Evolutionary conservation across 306 rosid genomes (phyloP), one percentile per base, ranked within the genome.

Genomic region (Medicago ruthenica): DNA sequence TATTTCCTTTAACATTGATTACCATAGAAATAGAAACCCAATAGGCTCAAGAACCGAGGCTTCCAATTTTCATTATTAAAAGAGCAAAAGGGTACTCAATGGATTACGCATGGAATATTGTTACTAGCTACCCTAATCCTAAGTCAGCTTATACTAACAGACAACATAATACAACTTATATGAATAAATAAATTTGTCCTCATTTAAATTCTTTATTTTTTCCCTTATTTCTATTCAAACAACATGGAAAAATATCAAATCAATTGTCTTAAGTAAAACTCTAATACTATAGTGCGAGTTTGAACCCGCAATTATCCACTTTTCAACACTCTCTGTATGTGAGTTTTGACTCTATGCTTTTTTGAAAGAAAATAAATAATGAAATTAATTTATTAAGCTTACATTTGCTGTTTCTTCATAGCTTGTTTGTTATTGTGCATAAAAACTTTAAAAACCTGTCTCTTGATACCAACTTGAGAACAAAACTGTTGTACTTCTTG

Each of bases 351-450:
- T 5, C 37, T 34, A 34, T 5, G 6, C 37, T 34, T 34, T 34
- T 34, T 34, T 34, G 54, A 34, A 34, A 34, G 36, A 34, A 5
- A 34, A 34, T 4, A 34, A 34, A 34, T 34, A n/a, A 55, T 45
- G 7, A 12, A 40, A 13, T 21, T 1, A 20, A 1, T 37, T 55
- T 7, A 31, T 1, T 27, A 60, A 60, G 31, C 88, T 89, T 88
- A 89, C 89, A 83, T 73, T 82, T 87, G 79, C 20, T 90, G 86
- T 80, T 92, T 65, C 88, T 87, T 95, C 73, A 84, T 88, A 60
- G 86, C 88, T 81, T 89, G 97, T 74, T 92, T 92, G 82, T 95
- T 95, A 69, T 96, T 96, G 75, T 96, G 99, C 98, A 96, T 96
- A 98, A 98, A 96, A 24, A 96, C 98, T 89, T 92, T 96, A 83